phyloP scores from a whole-genome alignment of 192 early-diverging fungal genomes.

The Obelidium mucronatum region DNA sequence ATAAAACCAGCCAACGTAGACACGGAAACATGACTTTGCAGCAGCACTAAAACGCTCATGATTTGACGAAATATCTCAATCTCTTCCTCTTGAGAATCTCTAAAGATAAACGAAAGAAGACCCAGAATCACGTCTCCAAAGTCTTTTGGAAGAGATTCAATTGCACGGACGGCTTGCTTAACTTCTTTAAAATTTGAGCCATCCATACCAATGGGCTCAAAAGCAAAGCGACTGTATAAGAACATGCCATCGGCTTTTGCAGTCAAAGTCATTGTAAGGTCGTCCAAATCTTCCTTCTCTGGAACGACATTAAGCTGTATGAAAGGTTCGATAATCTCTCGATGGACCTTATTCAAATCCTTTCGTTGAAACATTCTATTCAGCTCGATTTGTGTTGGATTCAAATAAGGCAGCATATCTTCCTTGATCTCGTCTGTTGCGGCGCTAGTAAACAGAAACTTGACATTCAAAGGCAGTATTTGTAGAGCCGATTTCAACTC shows the following conservation, averaged over 20 bases:
- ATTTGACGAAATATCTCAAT: slow-evolving; percentile 9
- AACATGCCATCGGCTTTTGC: not conserved
- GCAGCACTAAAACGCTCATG: not conserved
- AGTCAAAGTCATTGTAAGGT: not conserved
- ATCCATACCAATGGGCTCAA: slow-evolving; percentile 5
- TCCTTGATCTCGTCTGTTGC: not conserved
- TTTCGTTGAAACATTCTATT: slow-evolving; percentile 16
- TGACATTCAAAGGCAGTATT: slow-evolving; percentile 15
- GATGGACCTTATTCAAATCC: slow-evolving; percentile 14
- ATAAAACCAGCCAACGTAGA: slow-evolving; percentile 11
- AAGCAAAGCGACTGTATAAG: slow-evolving; percentile 22
- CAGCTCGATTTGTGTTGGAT: slow-evolving; percentile 23
- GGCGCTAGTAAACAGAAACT: slow-evolving; percentile 10
- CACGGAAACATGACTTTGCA: slow-evolving; percentile 16
- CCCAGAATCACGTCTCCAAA: slow-evolving; percentile 4
- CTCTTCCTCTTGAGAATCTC: not conserved
- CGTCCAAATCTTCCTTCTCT: slow-evolving; percentile 13
- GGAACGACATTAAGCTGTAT: too few species aligned
- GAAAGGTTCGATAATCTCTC: not conserved
- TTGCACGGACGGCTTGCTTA: too few species aligned
- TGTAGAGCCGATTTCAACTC: not conserved
- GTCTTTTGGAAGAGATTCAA: slow-evolving; percentile 27
- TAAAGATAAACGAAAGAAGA: slow-evolving; percentile 12
- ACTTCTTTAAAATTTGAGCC: not conserved
- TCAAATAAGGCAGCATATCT: not conserved